A percentile compares a stretch with the other conserved stretches of the same genome.
These are phyloP conservation scores for Podosphaera fusca DNA, from an alignment of 2,329 filamentous ascomycete species.

Conservation along the genomic window DNA sequence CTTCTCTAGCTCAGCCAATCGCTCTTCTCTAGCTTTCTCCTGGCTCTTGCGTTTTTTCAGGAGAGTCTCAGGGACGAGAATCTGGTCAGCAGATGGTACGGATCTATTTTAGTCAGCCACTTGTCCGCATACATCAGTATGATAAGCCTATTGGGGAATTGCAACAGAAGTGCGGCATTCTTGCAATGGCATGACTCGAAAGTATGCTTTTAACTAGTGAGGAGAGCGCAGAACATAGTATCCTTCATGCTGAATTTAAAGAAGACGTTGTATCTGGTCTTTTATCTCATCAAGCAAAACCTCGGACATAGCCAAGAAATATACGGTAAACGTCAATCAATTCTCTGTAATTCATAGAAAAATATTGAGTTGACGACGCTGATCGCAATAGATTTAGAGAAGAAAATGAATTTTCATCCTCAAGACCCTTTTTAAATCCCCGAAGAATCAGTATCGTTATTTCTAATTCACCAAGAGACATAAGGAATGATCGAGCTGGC, in stretches of 20 bases:
- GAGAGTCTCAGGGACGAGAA: constrained; percentile 96
- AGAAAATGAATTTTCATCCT: constrained; percentile 47
- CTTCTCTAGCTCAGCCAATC: constrained; percentile 56
- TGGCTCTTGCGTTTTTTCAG: constrained; percentile 99
- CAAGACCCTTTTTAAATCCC: constrained; percentile 52
- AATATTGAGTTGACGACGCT: constrained; percentile 3
- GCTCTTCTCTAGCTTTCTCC: constrained; percentile 94
- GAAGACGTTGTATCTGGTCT: background rate
- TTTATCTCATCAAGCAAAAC: constrained; percentile 56
- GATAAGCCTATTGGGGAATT: constrained; percentile 67
- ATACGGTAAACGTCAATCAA: constrained; percentile 6
- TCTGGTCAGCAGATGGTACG: constrained; percentile 83
- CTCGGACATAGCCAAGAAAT: constrained; percentile 31
- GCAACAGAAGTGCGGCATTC: constrained; percentile 81
- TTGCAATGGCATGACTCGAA: constrained; percentile 69
- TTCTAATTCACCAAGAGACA: constrained; percentile 32
- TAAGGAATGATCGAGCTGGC: constrained; percentile 63
- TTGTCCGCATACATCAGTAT: constrained; percentile 40
- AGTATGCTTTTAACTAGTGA: constrained; percentile 59
- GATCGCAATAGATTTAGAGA: constrained; percentile 54
- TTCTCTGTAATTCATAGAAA: background rate
- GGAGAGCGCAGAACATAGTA: constrained; percentile 11
- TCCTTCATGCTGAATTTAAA: background rate
- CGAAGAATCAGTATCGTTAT: constrained; percentile 25
- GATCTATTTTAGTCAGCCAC: constrained; percentile 69